Percentiles rank a stretch among this genome's conserved stretches.
These are phyloP conservation scores for Circinella umbellata DNA, from an alignment of 371 early-diverging fungal genomes.

Conservation along the genomic window DNA sequence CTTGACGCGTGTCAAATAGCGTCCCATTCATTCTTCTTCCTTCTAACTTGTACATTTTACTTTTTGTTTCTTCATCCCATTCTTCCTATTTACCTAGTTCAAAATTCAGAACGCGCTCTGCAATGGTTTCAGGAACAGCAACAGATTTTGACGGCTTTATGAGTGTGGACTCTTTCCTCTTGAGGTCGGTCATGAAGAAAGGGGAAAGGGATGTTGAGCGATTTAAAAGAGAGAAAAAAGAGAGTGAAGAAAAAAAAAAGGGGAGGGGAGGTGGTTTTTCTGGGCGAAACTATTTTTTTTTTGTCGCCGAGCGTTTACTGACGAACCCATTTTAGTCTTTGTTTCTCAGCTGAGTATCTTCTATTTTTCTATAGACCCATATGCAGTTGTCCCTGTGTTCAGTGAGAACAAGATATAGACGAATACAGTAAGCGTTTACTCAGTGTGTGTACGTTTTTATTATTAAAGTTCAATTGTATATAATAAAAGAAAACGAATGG, in stretches of 20 bases:
- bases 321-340: no score
- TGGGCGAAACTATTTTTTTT: not conserved
- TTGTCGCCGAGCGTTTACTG: not conserved
- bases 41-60: not conserved
- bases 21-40: not conserved
- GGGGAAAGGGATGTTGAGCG: constrained; percentile 3
- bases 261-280: not conserved
- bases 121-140: constrained; percentile 7
- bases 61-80: not conserved
- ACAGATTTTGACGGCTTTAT: not conserved
- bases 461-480: no score
- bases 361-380: no score
- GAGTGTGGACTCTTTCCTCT: constrained; percentile 7
- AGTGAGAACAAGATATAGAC: no score
- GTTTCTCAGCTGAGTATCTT: no score
- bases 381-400: no score
- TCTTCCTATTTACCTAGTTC: constrained; percentile 18
- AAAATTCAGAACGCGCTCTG: constrained; percentile 18
- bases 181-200: not conserved
- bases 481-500: no score
- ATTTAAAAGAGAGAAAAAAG: no score
- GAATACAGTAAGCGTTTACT: no score
- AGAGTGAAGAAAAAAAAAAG: not conserved
- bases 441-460: no score
- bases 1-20: not conserved